Base-by-base conservation (phyloP, 306 rosid species). In the Malus fusca region DNA sequence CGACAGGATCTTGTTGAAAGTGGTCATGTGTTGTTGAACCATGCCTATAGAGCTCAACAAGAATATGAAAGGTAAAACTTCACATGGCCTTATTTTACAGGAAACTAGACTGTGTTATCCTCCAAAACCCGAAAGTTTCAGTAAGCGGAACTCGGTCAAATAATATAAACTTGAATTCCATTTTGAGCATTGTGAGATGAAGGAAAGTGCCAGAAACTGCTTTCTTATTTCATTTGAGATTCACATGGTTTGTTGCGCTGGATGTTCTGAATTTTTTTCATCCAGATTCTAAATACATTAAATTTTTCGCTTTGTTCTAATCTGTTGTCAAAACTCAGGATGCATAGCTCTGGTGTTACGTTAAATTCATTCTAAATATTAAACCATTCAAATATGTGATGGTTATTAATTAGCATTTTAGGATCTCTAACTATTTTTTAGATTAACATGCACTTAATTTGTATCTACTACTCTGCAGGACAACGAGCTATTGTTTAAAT, bases 1-100 rank as follows among this genome's bases (percentile, higher is more conserved):
- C 85, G 97, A 33, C 92, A 92, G 72, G 97, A 92, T 84, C 93
- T 95, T 22, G 95, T 92, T 80, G 93, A 89, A 84, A 95, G 97
- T 80, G 97, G 97, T 55, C 91, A 90, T 73, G 88, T 90, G 68
- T 71, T 95, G 84, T 80, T 92, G 82, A 90, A 89, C 73, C 97
- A 90, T 85, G 97, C 99, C 68, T 87, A 92, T 77, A 87, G 92
- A 64, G 97, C 96, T 77, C 97, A 95, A 80, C 95, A 91, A 77
- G 99, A 95, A 72, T 90, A 95, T 77, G 97, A 95, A 84, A 88
- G 97, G 99, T 92, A 87, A 84, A 76, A 23, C 69, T 81, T 79
- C 53, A 52, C 28, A 22, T 22, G 28, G 37, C 72, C 68, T 42
- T 61, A 18, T 69, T 69, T 19, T 44, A 22, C 40, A 23, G 56